Conservation (phyloP, 148 eudicot species). For the Nepenthes mirabilis region DNA sequence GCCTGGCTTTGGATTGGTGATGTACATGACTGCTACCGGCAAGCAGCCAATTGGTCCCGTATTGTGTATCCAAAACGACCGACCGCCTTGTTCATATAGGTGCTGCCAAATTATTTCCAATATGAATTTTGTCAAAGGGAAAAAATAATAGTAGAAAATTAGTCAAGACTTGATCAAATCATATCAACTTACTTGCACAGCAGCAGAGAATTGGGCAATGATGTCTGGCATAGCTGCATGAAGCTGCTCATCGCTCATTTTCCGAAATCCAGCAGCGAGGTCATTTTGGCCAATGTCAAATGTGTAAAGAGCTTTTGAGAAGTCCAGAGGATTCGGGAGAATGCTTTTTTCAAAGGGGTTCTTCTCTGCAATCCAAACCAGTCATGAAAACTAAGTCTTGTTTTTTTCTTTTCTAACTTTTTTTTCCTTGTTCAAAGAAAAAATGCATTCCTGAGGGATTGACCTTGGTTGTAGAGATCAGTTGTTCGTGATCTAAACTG, state of each 20-base stretch:
- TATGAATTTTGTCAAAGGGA: background rate
- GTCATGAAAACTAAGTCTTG: background rate
- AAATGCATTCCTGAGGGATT: background rate
- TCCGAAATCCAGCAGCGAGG: constrained; percentile 41
- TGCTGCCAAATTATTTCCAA: constrained; percentile 3
- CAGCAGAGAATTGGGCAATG: constrained; percentile 32
- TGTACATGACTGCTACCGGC: constrained; percentile 37
- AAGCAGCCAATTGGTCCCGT: constrained; percentile 86
- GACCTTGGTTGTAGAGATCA: constrained; percentile 46
- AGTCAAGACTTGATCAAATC: too few species aligned
- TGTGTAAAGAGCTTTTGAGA: constrained; percentile 62
- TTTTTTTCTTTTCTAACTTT: background rate
- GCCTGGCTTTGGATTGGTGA: constrained; percentile 30
- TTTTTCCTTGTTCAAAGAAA: too few species aligned
- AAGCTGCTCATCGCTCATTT: constrained; percentile 27
- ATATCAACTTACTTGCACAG: constrained; percentile 36
- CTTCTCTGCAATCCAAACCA: constrained; percentile 16
- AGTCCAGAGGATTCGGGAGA: constrained; percentile 43
- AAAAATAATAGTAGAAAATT: background rate
- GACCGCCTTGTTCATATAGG: constrained; percentile 32
- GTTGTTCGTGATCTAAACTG: constrained; percentile 50
- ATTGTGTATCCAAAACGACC: constrained; percentile 79
- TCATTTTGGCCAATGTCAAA: constrained; percentile 80
- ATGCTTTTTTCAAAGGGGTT: constrained; percentile 16
- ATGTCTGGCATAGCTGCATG: constrained; percentile 30